Base-by-base conservation (phyloP, 148 eudicot genomes). In the Nyssa sinensis region DNA sequence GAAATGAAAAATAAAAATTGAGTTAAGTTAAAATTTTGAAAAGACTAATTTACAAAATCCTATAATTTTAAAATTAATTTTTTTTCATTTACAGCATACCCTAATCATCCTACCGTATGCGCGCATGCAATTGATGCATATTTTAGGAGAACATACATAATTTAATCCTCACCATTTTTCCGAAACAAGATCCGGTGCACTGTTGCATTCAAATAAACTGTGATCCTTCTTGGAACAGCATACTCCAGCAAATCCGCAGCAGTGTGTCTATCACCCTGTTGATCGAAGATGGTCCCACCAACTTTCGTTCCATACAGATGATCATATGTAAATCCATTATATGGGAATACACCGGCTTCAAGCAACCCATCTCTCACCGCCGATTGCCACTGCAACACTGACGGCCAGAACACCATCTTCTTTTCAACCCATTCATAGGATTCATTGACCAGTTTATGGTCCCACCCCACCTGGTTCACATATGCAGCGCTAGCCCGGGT, bases 351-450 rank as follows among this genome's bases (percentile, higher is more conserved):
- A 2, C 97, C 97, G 0, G 81, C 90, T 51, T 92, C 89, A 4
- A 92, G 73, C 79, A 94, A 60, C 55, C 95, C 98, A 21, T 82
- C 85, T 32, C 80, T 90, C 24, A 92, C 86, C 16, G 97, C 97
- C 14, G 93, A 76, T 71, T 94, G 97, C 82, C 85, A 92, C 65
- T 72, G 78, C 83, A 67, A 19, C 85, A 92, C 66, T 7, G 77
- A 72, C 0, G 97, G 98, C 76, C 69, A 31, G 62, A 84, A 89
- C 5, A 79, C 97, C 34, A 92, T 83, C 75, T 88, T 87, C 47
- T 62, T 75, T 75, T 94, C 97, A 55, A 90, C 96, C 98, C 97
- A 94, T 69, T 84, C 74, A 35, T 90, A 94, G 8, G 98, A 94
- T 31, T 82, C 82, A 14, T 92, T 70, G 33, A 90, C 98, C 66